Evolutionary conservation across 2,329 filamentous ascomycete species (phyloP).

Genomic region (Aspergillus fumigatus): DNA sequence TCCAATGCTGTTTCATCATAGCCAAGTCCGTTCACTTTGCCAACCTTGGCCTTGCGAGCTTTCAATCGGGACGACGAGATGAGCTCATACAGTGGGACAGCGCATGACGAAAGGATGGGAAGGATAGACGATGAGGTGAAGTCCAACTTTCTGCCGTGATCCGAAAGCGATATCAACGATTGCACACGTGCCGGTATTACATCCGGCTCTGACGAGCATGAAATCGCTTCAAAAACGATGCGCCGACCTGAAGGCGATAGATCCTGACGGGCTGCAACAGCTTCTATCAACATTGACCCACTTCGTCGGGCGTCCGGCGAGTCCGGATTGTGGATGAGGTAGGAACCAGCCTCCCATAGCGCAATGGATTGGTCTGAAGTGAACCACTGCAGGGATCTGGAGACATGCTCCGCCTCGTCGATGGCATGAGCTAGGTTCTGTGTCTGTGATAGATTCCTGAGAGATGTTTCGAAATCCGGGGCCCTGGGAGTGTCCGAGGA

Average conservation of each 20-base stretch:
- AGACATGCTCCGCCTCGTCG: conserved; percentile 36
- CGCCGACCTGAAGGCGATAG: conserved; percentile 32
- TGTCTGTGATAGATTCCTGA: conserved; percentile 31
- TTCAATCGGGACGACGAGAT: conserved; percentile 35
- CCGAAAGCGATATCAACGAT: conserved; percentile 37
- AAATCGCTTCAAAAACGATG: conserved; percentile 34
- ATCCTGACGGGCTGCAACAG: conserved; percentile 36
- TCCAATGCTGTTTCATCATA: conserved; percentile 35
- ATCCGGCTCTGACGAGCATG: conserved; percentile 30
- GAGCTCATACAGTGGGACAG: conserved; percentile 35
- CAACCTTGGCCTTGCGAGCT: conserved; percentile 33
- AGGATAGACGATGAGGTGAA: conserved; percentile 37
- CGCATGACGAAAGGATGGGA: conserved; percentile 36
- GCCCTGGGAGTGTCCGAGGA: conserved; percentile 35
- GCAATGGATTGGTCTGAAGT: conserved; percentile 36
- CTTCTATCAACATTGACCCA: conserved; percentile 33
- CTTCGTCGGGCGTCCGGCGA: conserved; percentile 34
- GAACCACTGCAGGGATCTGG: conserved; percentile 32
- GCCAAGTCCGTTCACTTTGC: conserved; percentile 26
- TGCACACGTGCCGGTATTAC: conserved; percentile 36
- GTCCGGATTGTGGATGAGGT: conserved; percentile 33
- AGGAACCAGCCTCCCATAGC: conserved; percentile 37
- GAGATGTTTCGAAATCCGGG: conserved; percentile 36
- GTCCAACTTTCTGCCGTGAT: conserved; percentile 41
- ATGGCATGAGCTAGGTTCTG: conserved; percentile 32